A percentile compares a stretch with the other conserved stretches of the same genome.
Evolutionary conservation across 805 yeast species (phyloP).

Genomic region (Dipodascus albidus): DNA sequence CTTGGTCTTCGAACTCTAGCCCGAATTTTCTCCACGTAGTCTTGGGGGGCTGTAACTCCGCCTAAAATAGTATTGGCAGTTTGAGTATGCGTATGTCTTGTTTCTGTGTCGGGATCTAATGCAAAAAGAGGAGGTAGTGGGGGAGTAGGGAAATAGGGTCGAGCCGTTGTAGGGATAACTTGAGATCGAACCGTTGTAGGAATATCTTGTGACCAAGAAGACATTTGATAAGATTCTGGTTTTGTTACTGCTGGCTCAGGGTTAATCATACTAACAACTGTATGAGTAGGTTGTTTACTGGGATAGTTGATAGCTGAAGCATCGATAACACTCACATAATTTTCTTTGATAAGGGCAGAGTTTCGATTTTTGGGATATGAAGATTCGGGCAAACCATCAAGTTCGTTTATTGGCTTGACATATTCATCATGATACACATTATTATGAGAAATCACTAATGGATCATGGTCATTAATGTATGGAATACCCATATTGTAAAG

Average conservation of each 20-base stretch:
- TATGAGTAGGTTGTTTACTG: too few species aligned
- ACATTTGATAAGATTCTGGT: too few species aligned
- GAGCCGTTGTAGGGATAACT: not conserved
- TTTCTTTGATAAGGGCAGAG: not conserved
- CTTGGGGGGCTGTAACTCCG: slow-evolving; percentile 10
- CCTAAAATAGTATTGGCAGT: slow-evolving; percentile 7
- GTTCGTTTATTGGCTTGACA: not conserved
- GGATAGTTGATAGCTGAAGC: too few species aligned
- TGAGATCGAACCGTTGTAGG: not conserved
- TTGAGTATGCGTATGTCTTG: not conserved
- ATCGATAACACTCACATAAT: not conserved
- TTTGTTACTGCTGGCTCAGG: too few species aligned
- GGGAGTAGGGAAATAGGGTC: not conserved
- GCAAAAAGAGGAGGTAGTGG: not conserved
- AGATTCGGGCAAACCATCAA: not conserved
- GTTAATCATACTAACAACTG: too few species aligned
- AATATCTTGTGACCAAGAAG: not conserved
- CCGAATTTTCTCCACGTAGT: slow-evolving; percentile 11
- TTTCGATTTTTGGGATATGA: not conserved
- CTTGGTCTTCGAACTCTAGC: slow-evolving; percentile 13
- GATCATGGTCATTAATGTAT: not conserved
- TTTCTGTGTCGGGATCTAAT: not conserved
- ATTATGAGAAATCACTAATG: too few species aligned
- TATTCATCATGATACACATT: not conserved
- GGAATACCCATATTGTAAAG: not conserved